Base-by-base conservation (phyloP, 257 asterid species). In the Nicotiana paniculata region DNA sequence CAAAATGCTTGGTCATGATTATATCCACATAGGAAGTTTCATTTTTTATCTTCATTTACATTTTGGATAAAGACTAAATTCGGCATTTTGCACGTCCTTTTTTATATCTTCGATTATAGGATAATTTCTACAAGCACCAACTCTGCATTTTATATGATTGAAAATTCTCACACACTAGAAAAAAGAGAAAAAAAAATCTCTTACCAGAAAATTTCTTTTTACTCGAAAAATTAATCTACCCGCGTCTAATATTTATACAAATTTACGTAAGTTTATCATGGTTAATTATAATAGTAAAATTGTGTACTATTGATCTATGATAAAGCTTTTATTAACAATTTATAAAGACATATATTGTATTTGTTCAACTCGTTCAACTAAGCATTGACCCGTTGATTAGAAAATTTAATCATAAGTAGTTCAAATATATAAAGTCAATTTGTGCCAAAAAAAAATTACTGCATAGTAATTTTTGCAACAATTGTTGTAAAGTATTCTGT, bases 1-100 rank as follows among this genome's bases (percentile, higher is more conserved):
- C 81, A 13, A 85, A n/a, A 6, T 53, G 89, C 87, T 48, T n/a
- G 86, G 88, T 80, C 85, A 72, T 15, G 86, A 89, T 91, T 80
- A 61, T 63, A 37, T 51, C 86, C 92, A 88, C 91, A 46, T 46
- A 24, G 11, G n/a, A 39, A 3, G 15, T 46, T 46, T 15, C 77
- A 26, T 9, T 64, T 64, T 30, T 30, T 0, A 30, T 65, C 72
- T 30, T 15, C 12, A 72, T 46, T 72, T 46, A 48, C 24, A 46
- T 24, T 72, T 72, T 24, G 79, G 39, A 46, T 72, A 72, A 46
- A 24, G 6, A 72, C 0, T 70, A 4, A 39, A 18, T 18, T 68
- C 18, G 4, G 3, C 61, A 55, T 16, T 55, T 0, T 55, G 0
- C 8, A 55, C 2, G 8, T 54, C 21, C 11, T 7, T 43, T 43